These are phyloP conservation scores for Salix udensis DNA, from an alignment of 345 rosid species.

Conservation along the genomic window DNA sequence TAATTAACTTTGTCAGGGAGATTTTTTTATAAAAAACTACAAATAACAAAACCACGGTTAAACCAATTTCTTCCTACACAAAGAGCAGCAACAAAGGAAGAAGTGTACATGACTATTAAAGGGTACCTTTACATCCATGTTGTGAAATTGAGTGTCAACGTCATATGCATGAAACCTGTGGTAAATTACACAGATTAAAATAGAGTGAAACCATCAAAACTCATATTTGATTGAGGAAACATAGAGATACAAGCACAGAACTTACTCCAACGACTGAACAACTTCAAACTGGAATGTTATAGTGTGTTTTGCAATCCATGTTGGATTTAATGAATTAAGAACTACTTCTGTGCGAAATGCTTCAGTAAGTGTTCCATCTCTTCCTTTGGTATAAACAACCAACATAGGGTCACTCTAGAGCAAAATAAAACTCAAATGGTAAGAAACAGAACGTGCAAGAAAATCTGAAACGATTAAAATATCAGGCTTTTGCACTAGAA, in stretches of 20 bases:
- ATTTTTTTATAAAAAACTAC: background rate
- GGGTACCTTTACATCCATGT: constrained; percentile 61
- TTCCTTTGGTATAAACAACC: constrained; percentile 60
- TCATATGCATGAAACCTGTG: constrained; percentile 73
- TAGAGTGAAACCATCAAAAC: constrained; percentile 8
- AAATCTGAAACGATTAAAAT: background rate
- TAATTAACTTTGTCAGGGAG: background rate
- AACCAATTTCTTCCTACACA: background rate
- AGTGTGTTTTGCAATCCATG: constrained; percentile 58
- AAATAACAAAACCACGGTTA: background rate
- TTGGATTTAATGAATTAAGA: constrained; percentile 71
- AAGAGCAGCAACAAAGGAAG: background rate
- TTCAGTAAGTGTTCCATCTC: constrained; percentile 61
- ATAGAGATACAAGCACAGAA: constrained; percentile 8
- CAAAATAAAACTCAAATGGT: constrained; percentile 20
- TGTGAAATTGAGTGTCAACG: constrained; percentile 72
- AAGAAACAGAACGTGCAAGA: background rate
- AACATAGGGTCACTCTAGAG: constrained; percentile 86
- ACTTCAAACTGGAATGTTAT: constrained; percentile 63
- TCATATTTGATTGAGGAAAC: constrained; percentile 4
- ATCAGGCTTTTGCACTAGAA: background rate
- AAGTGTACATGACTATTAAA: background rate
- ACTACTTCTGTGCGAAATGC: constrained; percentile 71
- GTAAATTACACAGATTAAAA: constrained; percentile 19
- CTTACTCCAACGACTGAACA: constrained; percentile 80